Conservation (phyloP, 345 rosid species). For the Salix koriyanagi region DNA sequence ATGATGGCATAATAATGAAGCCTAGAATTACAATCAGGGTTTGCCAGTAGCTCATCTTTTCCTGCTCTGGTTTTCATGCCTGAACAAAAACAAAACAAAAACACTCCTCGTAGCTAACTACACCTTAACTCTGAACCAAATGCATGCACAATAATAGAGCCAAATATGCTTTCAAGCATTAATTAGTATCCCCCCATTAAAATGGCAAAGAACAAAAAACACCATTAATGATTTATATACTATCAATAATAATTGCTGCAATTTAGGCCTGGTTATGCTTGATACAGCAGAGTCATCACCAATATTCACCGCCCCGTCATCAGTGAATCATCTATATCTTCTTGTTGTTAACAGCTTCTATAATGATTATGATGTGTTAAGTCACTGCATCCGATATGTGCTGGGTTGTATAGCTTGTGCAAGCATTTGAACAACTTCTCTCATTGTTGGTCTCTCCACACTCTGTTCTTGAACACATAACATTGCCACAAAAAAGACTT, state of each 20-base stretch:
- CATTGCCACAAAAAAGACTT: constrained; percentile 53
- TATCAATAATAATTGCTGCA: not conserved
- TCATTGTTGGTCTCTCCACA: constrained; percentile 62
- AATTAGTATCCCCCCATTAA: not conserved
- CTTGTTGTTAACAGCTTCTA: not conserved
- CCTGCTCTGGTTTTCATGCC: not conserved
- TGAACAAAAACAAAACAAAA: not conserved
- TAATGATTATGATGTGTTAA: not conserved
- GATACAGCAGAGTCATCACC: not conserved
- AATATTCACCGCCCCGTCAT: not conserved
- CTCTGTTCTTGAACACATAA: constrained; percentile 62
- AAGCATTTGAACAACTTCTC: constrained; percentile 72
- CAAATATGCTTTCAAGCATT: not conserved
- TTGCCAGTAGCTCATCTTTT: not conserved
- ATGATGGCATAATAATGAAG: constrained; percentile 12
- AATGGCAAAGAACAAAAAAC: not conserved
- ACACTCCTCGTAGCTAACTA: not conserved
- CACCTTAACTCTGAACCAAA: not conserved
- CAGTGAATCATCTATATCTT: not conserved
- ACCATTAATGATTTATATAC: not conserved
- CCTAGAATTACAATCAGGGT: not conserved
- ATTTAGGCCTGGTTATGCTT: not conserved
- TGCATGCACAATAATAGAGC: not conserved
- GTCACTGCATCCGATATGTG: constrained; percentile 39
- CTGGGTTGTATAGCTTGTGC: constrained; percentile 50